These are phyloP conservation scores for Trapa incisa DNA, from an alignment of 345 rosid species.

Conservation along the genomic window DNA sequence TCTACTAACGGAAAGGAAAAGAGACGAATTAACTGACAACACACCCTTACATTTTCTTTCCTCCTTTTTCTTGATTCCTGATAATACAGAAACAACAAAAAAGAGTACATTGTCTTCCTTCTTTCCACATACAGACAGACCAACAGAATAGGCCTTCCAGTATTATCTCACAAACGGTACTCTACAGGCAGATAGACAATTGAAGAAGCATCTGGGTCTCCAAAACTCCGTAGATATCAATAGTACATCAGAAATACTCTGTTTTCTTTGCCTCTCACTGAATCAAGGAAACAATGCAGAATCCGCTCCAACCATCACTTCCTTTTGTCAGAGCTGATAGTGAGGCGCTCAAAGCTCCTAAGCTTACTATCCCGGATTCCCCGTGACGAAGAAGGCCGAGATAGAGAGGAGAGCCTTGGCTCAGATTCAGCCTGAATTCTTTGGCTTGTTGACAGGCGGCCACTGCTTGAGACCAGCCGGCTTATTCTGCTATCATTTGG, in stretches of 20 bases:
- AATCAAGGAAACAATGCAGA: neutral
- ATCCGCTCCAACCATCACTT: constrained; percentile 3
- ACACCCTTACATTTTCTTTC: neutral
- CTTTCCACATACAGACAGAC: neutral
- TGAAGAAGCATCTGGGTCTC: neutral
- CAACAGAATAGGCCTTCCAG: neutral
- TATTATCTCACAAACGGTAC: neutral
- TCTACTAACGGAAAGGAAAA: neutral
- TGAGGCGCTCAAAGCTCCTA: constrained; percentile 13
- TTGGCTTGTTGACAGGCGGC: constrained; percentile 47
- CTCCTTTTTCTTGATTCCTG: neutral
- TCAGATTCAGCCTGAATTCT: constrained; percentile 31
- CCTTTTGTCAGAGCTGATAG: constrained; percentile 8
- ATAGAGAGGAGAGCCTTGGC: constrained; percentile 5
- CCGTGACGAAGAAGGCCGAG: constrained; percentile 11
- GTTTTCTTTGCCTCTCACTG: neutral
- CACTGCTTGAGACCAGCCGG: constrained; percentile 43
- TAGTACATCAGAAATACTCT: neutral
- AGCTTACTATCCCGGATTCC: constrained; percentile 9
- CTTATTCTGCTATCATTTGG: constrained; percentile 46
- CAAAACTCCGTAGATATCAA: neutral
- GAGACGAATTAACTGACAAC: neutral
- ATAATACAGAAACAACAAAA: neutral
- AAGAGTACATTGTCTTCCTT: neutral
- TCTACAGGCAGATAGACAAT: neutral